phyloP scores from a whole-genome alignment of 2,329 filamentous ascomycete genomes.

The Neopestalotiopsis sp. region DNA sequence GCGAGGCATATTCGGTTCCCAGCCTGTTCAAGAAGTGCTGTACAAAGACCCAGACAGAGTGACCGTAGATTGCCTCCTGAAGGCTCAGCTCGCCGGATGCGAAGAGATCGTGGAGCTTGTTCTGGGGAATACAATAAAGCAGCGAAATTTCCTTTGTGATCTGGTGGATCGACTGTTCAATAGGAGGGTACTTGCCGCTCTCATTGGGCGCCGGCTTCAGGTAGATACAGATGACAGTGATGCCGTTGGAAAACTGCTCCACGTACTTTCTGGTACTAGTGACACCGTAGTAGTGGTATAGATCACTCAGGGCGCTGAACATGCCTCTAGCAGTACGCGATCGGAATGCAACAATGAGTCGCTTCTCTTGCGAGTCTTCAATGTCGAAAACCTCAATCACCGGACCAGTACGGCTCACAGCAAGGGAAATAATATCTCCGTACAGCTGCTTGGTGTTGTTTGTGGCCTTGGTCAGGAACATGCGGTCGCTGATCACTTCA shows the following conservation, averaged over 20 bases:
- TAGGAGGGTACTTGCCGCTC: conserved; percentile 70
- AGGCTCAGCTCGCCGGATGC: conserved; percentile 84
- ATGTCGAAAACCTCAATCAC: conserved; percentile 99
- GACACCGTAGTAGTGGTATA: conserved; percentile 98
- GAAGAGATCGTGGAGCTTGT: conserved; percentile 92
- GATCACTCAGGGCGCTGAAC: conserved; percentile 92
- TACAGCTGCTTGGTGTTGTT: conserved; percentile 96
- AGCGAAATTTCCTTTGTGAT: conserved; percentile 99
- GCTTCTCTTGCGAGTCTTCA: conserved; percentile 87
- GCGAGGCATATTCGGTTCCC: conserved; percentile 87
- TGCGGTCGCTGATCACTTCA: conserved; percentile 88
- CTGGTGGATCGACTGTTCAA: conserved; percentile 95
- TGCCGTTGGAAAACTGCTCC: conserved; percentile 98
- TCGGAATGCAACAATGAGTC: conserved; percentile 92
- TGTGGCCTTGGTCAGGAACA: conserved; percentile 95
- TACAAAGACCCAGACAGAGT: conserved; percentile 97
- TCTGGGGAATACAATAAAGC: conserved; percentile 96
- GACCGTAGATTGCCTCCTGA: conserved; percentile 96
- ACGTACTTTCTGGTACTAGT: conserved; percentile 98
- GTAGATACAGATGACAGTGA: conserved; percentile 96
- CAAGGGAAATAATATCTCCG: conserved; percentile 87
- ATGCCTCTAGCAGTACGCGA: conserved; percentile 89
- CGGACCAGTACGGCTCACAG: conserved; percentile 83
- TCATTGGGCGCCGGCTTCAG: conserved; percentile 72
- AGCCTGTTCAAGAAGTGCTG: conserved; percentile 98